Percentiles rank a stretch among this genome's conserved stretches.
These are phyloP conservation scores for Saccharomycopsis microspora DNA, from an alignment of 805 yeast genomes.

Conservation along the genomic window DNA sequence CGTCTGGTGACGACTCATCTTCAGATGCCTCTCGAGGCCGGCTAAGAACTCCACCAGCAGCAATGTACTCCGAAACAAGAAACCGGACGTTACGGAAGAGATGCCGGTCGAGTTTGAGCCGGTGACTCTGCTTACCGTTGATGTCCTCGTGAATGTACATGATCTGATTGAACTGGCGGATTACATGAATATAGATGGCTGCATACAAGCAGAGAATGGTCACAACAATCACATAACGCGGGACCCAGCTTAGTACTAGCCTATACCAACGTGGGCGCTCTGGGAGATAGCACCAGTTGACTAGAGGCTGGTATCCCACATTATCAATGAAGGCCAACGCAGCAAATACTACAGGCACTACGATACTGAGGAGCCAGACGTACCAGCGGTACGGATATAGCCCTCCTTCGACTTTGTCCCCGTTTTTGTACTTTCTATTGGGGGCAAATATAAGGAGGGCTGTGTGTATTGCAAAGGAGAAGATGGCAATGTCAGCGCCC, in stretches of 20 bases:
- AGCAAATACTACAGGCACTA: constrained; percentile 59
- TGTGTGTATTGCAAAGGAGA: constrained; percentile 76
- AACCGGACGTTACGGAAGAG: constrained; percentile 15
- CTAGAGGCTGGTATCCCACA: constrained; percentile 48
- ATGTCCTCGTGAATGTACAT: constrained; percentile 27
- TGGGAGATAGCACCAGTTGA: constrained; percentile 75
- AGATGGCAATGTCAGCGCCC: constrained; percentile 78
- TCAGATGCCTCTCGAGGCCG: neutral
- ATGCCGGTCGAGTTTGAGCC: constrained; percentile 11
- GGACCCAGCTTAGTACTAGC: constrained; percentile 68
- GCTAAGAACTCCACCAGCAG: neutral
- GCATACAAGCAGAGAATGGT: constrained; percentile 54
- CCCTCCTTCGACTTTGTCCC: constrained; percentile 58
- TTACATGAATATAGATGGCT: constrained; percentile 63
- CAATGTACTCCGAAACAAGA: constrained; percentile 19
- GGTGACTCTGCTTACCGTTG: constrained; percentile 15
- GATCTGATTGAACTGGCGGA: constrained; percentile 44
- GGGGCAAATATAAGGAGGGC: constrained; percentile 63
- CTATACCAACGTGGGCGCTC: constrained; percentile 63
- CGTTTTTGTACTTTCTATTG: constrained; percentile 30
- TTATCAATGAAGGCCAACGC: constrained; percentile 53
- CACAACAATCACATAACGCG: constrained; percentile 58
- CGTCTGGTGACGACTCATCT: constrained; percentile 14
- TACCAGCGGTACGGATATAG: constrained; percentile 44
- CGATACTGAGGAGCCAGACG: constrained; percentile 46